Evolutionary conservation across 2,329 filamentous ascomycete genomes (phyloP).

Genomic region (Botrytis aclada): DNA sequence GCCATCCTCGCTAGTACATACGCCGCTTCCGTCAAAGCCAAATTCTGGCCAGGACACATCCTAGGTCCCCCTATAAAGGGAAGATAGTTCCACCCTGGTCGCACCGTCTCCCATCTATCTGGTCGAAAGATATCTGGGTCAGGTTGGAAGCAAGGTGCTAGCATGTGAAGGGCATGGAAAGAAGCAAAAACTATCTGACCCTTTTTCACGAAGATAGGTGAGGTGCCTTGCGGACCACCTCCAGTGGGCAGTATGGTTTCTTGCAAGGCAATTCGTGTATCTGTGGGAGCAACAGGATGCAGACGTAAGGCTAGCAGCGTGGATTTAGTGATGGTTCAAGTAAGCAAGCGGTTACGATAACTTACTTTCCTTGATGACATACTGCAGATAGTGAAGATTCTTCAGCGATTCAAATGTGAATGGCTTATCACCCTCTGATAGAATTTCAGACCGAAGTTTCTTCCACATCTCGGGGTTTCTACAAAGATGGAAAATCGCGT

Average conservation of each 20-base stretch:
- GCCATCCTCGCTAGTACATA: conserved; percentile 1
- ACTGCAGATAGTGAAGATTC: neutral
- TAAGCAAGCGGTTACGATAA: neutral
- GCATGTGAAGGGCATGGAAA: neutral
- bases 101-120: neutral
- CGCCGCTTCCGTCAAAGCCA: neutral
- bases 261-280: neutral
- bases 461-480: neutral
- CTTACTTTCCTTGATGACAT: neutral
- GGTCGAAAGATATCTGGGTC: neutral
- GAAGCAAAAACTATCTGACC: neutral
- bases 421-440: neutral
- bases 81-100: neutral
- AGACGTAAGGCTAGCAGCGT: neutral
- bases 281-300: neutral
- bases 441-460: neutral
- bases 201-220: neutral
- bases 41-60: neutral
- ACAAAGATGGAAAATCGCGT: neutral
- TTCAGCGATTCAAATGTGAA: neutral
- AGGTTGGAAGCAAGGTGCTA: conserved; percentile 1
- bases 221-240: neutral
- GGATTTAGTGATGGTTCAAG: neutral
- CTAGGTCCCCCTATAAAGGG: neutral
- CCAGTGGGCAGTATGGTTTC: neutral